Conservation (phyloP, 2,329 filamentous ascomycete species). For the Akanthomyces lecanii region DNA sequence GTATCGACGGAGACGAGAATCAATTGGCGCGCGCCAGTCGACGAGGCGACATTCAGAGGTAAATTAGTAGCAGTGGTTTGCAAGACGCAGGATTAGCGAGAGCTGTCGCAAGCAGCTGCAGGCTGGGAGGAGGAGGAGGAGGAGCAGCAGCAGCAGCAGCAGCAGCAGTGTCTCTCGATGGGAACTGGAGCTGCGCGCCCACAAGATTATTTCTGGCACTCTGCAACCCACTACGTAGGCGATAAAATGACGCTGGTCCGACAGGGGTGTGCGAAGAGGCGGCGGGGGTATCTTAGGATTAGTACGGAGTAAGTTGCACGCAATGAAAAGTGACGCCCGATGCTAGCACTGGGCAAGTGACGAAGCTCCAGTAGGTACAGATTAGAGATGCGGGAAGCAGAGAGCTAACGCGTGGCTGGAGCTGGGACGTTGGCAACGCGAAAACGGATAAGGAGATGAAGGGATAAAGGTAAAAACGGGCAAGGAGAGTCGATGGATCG, state of each 20-base stretch:
- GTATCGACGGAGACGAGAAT: not conserved
- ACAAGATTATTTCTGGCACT: not conserved
- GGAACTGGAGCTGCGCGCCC: conserved; percentile 8
- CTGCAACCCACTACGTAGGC: not conserved
- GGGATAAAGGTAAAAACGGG: not conserved
- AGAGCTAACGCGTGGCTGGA: not conserved
- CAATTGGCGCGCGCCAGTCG: conserved; percentile 16
- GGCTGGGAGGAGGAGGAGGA: not conserved
- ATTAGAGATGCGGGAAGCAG: not conserved
- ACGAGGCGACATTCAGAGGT: conserved; percentile 13
- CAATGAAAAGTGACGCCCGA: conserved; percentile 14
- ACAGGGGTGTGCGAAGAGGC: conserved; percentile 10
- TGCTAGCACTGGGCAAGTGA: conserved; percentile 12
- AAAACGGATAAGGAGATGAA: not conserved
- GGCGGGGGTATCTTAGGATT: conserved; percentile 12
- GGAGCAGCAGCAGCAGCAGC: not conserved
- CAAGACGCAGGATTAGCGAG: not conserved
- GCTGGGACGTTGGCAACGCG: not conserved
- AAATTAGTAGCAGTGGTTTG: not conserved
- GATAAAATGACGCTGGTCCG: conserved; percentile 12
- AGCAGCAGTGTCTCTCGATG: conserved; percentile 6
- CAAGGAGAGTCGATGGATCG: not conserved
- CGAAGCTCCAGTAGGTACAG: not conserved
- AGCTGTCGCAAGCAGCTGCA: not conserved
- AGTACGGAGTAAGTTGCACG: not conserved